Conservation (phyloP, 2,329 filamentous ascomycete genomes). For the Thielaviopsis ethacetica region DNA sequence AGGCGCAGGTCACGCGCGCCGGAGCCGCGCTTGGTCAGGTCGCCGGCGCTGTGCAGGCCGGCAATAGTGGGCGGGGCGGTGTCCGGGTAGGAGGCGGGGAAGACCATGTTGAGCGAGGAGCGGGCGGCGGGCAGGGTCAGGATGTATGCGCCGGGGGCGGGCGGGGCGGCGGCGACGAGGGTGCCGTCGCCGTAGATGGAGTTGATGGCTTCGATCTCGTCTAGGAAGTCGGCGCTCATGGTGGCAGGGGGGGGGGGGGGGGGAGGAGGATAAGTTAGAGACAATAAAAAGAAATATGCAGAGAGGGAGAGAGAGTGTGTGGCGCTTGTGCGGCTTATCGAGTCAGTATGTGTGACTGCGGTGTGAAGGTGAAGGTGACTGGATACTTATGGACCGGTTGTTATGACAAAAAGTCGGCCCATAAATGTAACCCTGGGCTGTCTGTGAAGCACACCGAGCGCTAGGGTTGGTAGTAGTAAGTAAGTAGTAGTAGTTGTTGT, state of each 20-base stretch:
- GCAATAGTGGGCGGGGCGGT: conserved; percentile 52
- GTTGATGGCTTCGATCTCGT: conserved; percentile 70
- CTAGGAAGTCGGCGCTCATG: conserved; percentile 45
- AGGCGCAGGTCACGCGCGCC: conserved; percentile 54
- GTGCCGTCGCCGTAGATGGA: conserved; percentile 65
- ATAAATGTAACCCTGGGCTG: too few relatives aligned
- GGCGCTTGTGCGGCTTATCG: too few relatives aligned
- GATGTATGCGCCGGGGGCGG: conserved; percentile 29
- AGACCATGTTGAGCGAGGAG: conserved; percentile 45
- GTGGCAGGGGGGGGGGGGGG: background rate
- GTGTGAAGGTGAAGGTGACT: too few relatives aligned
- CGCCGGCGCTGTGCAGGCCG: conserved; percentile 63
- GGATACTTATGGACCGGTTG: background rate
- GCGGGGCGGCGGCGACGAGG: conserved; percentile 30
- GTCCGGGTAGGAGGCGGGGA: conserved; percentile 58
- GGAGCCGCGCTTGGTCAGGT: conserved; percentile 49
- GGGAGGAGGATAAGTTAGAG: background rate
- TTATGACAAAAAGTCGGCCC: background rate
- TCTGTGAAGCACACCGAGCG: too few relatives aligned
- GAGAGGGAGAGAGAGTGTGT: too few relatives aligned
- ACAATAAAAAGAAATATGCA: background rate
- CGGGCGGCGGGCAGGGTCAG: conserved; percentile 49
- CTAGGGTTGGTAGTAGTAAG: too few relatives aligned
- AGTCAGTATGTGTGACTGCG: too few relatives aligned
- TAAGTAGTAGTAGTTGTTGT: too few relatives aligned